phyloP scores from a whole-genome alignment of 768 basidiomycete species.

The Tricholoma saponaceum region DNA sequence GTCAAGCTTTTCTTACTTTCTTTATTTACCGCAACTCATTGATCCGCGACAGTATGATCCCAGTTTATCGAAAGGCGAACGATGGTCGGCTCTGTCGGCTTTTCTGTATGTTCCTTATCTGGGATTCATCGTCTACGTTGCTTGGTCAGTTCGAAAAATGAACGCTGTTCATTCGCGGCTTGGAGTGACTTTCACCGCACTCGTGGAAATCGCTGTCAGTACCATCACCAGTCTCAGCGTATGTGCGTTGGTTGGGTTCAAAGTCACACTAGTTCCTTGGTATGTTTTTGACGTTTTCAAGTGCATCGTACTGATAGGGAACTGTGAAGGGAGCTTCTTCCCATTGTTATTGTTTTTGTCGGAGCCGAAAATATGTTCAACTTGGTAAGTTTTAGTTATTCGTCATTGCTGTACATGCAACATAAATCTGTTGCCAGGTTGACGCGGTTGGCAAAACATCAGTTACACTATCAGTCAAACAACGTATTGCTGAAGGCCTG shows the following conservation, averaged over 20 bases:
- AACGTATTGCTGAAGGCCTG: conserved; percentile 89
- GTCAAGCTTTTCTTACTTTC: conserved; percentile 18
- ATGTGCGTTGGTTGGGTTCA: conserved; percentile 85
- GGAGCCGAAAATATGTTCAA: conserved; percentile 98
- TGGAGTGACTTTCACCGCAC: conserved; percentile 89
- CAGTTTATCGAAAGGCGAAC: conserved; percentile 38
- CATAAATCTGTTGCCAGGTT: conserved; percentile 45
- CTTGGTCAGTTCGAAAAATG: conserved; percentile 71
- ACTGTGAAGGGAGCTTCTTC: conserved; percentile 70
- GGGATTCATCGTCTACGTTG: conserved; percentile 71
- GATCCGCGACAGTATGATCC: conserved; percentile 45
- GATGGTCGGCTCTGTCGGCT: conserved; percentile 59
- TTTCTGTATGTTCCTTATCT: conserved; percentile 76
- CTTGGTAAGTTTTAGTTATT: conserved; percentile 49
- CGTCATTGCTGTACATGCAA: conserved; percentile 11
- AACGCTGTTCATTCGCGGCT: conserved; percentile 85
- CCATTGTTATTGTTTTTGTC: conserved; percentile 91
- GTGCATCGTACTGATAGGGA: conserved; percentile 3
- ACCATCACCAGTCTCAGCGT: conserved; percentile 93
- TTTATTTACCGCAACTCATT: conserved; percentile 7
- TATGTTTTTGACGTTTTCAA: conserved; percentile 28
- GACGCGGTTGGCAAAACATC: conserved; percentile 83
- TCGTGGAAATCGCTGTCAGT: conserved; percentile 88
- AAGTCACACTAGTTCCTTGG: conserved; percentile 89
- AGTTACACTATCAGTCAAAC: conserved; percentile 84